Evolutionary conservation across 805 yeast species (phyloP).

Genomic region (Maudiozyma bulderi): DNA sequence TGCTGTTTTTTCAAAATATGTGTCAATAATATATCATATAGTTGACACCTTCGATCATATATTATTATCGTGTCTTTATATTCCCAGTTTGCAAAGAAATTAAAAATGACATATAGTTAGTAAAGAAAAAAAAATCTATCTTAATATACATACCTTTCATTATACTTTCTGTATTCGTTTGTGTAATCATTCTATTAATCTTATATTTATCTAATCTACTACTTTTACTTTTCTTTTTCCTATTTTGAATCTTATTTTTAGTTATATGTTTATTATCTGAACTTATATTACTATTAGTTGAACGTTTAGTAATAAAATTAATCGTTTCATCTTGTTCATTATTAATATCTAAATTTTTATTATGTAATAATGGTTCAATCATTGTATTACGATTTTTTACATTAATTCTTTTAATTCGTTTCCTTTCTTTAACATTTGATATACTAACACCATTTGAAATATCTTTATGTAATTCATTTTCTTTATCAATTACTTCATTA

Average conservation of each 20-base stretch:
- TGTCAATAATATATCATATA: too few relatives aligned
- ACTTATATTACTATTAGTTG: not conserved
- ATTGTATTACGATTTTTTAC: not conserved
- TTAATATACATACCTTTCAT: not conserved
- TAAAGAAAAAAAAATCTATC: not conserved
- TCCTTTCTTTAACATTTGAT: not conserved
- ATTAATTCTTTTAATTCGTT: not conserved
- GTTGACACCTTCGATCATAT: too few relatives aligned
- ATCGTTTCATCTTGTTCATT: not conserved
- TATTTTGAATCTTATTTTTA: not conserved
- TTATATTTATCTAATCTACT: not conserved
- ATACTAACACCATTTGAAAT: slow-evolving; percentile 1
- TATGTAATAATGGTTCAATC: not conserved
- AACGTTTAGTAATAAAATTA: not conserved
- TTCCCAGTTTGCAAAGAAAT: not conserved
- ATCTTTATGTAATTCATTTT: slow-evolving; percentile 11
- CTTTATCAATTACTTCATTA: slow-evolving; percentile 6
- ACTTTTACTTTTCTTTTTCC: not conserved
- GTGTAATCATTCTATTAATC: not conserved
- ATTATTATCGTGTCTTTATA: too few relatives aligned
- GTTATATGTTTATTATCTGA: not conserved
- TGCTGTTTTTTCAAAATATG: too few relatives aligned
- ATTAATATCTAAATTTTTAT: not conserved
- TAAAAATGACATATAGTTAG: not conserved
- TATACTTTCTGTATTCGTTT: not conserved